Base-by-base conservation (phyloP, 2,329 filamentous ascomycete species). In the Cladosporium sp. region DNA sequence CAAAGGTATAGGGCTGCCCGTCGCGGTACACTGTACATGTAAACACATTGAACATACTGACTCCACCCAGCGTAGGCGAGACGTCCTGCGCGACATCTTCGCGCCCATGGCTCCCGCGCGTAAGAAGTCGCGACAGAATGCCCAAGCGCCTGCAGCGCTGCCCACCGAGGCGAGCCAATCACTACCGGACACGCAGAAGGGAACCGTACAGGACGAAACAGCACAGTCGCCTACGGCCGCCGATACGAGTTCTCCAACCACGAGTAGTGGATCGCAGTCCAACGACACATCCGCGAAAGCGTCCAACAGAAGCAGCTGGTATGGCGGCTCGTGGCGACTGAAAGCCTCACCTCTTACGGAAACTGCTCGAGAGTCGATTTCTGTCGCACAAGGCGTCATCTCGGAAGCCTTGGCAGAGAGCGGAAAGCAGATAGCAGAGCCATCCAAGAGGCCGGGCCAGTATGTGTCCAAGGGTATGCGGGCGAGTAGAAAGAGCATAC, bases 311-410 rank as follows among this genome's bases (percentile, higher is more conserved):
- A 45, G 42, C 55, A 76, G 72, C 66, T 80, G 78, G 78, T 76
- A 79, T 47, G 73, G 75, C 36, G 78, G 75, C 52, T 78, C 69
- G 39, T 72, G 77, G 77, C 71, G 73, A 6, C 70, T 73, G 25
- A 81, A 80, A 67, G 75, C 78, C 11, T 73, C 74, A 11, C 73
- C 78, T 1, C 72, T 78, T 8, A 76, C 78, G n/a, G 72, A 77
- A 64, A 75, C 77, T 7, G 75, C 75, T 8, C 72, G 71, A 25
- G 77, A 80, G 64, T 79, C 74, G 62, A 76, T 80, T 25, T 72
- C 70, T 28, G 77, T 77, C 4, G 72, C 72, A 47, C 74, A 75
- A 49, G 76, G 76, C 20, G 71, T 76, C 1, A 76, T 75, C 3
- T 73, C 73, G 15, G 76, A 78, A 56, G 65, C 75, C 12, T 69